Base-by-base conservation (phyloP, 345 rosid species). In the Reutealis trisperma region DNA sequence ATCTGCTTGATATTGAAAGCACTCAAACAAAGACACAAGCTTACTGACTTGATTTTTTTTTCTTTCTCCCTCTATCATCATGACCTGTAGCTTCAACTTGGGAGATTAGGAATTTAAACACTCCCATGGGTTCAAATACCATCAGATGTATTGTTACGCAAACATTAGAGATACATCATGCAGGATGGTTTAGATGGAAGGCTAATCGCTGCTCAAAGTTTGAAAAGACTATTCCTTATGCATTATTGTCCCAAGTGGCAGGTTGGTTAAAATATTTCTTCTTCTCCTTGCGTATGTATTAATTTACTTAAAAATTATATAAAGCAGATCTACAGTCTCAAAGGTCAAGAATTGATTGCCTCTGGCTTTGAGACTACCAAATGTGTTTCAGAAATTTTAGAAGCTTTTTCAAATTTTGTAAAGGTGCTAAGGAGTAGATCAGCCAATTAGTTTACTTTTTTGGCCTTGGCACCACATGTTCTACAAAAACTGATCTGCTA, bases 121-220 rank as follows among this genome's bases (percentile, higher is more conserved):
- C 86, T 54, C 88, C 94, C 59, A 79, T 78, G 86, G 94, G 93
- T 82, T 82, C 93, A 54, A 85, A 77, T 68, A 76, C 82, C 34
- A 76, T 85, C 76, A 92, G 83, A 84, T 91, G 94, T 86, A 88
- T 96, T 71, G 90, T 93, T 76, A 93, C 91, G 13, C 98, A 87
- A 83, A 93, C 88, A 88, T 74, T 96, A 78, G 99, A 96, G 89
- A 88, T 92, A 81, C 87, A 86, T 70, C 83, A 89, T 71, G 78
- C 80, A 68, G 89, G 97, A 66, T 91, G 98, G 97, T 73, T 61
- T 76, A 83, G 83, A 83, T 96, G 99, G 99, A 96, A 90, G 88
- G 84, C 82, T 78, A 91, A 81, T 65, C 76, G 77, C 81, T 78
- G 84, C 89, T 85, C 97, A 63, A 93, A 92, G 87, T 96, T 96